Base-by-base conservation (phyloP, 129 eudicot species). In the Flaveria linearis region DNA sequence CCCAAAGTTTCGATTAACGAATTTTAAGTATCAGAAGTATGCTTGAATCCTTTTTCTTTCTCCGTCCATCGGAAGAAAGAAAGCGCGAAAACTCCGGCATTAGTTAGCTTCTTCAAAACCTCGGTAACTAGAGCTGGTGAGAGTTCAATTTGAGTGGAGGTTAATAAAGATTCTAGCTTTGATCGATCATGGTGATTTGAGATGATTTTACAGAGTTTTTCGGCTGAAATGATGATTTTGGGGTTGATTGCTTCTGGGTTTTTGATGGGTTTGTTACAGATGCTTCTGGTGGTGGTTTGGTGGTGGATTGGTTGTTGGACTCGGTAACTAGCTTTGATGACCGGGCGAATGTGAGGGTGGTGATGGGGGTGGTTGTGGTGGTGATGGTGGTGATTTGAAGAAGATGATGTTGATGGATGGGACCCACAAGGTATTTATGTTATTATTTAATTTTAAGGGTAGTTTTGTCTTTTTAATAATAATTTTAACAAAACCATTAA, bases 21-120 rank as follows among this genome's bases (percentile, higher is more conserved):
- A 61, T 94, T 82, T 71, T 89, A 94, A 28, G 78, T 85, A 33
- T 89, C 90, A 3, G 86, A 23, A 71, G 78, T 77, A 14, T 82
- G 82, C 30, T 84, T 77, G 58, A 85, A 85, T 22, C 86, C 90
- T 1, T 22, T 33, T 73, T 75, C 86, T 81, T 89, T 94, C 85
- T 91, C 93, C 2, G 97, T 93, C 96, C 96, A 94, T 72, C 86
- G 79, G 82, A 94, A 94, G 85, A 91, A 94, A 51, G 90, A 72
- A n/a, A 91, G 86, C 7, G 97, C 96, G 17, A 83, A 58, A 16
- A 82, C 66, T 10, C 98, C 97, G 1, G 91, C 87, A 80, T 94
- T 94, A 80, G 76, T 89, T 6, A 94, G 89, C 62, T 81, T 87
- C 71, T 82, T 91, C 20, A 94, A 67, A 70, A 91, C 99, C 71